Evolutionary conservation across 1,284 basidiomycete species (phyloP), one percentile per base, ranked within the genome.

Genomic region (Athelia psychrophila): DNA sequence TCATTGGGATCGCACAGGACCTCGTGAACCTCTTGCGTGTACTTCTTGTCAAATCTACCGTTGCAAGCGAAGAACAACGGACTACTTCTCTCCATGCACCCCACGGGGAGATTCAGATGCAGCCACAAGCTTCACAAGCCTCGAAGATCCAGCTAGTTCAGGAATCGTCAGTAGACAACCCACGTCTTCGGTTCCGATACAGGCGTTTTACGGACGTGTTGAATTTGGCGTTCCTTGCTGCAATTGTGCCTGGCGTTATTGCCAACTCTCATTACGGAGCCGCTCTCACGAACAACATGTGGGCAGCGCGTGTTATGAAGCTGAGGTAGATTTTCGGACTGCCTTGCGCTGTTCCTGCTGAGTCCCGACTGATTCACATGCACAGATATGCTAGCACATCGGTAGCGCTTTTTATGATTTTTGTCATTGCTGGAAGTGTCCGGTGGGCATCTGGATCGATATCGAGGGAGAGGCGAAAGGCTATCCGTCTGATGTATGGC

Each of bases 21-120:
- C 38, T 64, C 25, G 47, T 56, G 32, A 58, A 35, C n/a, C 54
- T 70, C 46, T 44, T 63, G 15, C 66, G 67, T 40, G 55, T 58
- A 15, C 51, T 69, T 36, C 62, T 71, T 40, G 66, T 71, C 27
- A 58, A 63, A 46, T 55, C 64, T 23, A 68, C 66, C 5, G 50
- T 56, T 22, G 60, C 55, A 18, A 44, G 50, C 10, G 38, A 44
- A 16, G 24, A 35, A 19, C 38, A 42, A 18, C 44, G 30, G 50
- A 48, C 24, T 38, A 53, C 16, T n/a, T n/a, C n/a, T n/a, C n/a
- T n/a, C 25, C 45, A 44, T 51, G 53, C n/a, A 49, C 38, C 22
- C n/a, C n/a, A n/a, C n/a, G n/a, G n/a, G n/a, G n/a, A n/a, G n/a
- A n/a, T n/a, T n/a, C n/a, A n/a, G n/a, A n/a, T 30, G 27, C 6